Evolutionary conservation across 306 rosid species (phyloP), one percentile per base, ranked within the genome.

Genomic region (Parietaria judaica): DNA sequence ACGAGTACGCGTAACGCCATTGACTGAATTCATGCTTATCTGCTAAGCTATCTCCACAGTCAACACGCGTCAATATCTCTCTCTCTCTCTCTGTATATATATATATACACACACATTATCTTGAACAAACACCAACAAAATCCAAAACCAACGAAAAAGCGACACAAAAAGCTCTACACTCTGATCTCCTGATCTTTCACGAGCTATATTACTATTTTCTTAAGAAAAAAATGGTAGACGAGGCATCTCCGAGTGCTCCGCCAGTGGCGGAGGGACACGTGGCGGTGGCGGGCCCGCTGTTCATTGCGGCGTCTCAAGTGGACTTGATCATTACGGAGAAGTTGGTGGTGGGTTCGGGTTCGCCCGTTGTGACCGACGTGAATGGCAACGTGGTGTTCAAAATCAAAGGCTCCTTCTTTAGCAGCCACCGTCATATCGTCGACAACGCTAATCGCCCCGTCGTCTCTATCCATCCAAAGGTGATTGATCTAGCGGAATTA

Each of bases 381-480:
- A 69, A 79, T 56, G 76, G 81, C 70, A 47, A 44, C 45, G 13
- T 69, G 58, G 56, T 79, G 72, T 79, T 79, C 60, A 69, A 43
- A 38, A 34, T 75, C 51, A 69, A 72, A 63, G 80, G 81, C n/a
- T 56, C 80, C 3, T 38, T 68, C 43, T 61, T 71, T 58, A 68
- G 76, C 70, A 75, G 65, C 14, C 66, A 54, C 6, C 80, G 70
- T 2, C 31, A 57, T 8, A 68, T 79, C 14, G 41, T 65, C 11
- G 81, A 75, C 67, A 58, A 72, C 44, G 53, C 68, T n/a, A 78
- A 60, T 1, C 51, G 44, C 14, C 73, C 81, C 11, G 16, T 72
- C 60, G 49, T 65, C 64, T 56, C 80, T 14, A 64, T 79, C 56
- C 76, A 59, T 0, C 66, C 68, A 17, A 79, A 79, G 80, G 84